Conservation (phyloP, 2,329 filamentous ascomycete species). For the Clathrospora elynae region DNA sequence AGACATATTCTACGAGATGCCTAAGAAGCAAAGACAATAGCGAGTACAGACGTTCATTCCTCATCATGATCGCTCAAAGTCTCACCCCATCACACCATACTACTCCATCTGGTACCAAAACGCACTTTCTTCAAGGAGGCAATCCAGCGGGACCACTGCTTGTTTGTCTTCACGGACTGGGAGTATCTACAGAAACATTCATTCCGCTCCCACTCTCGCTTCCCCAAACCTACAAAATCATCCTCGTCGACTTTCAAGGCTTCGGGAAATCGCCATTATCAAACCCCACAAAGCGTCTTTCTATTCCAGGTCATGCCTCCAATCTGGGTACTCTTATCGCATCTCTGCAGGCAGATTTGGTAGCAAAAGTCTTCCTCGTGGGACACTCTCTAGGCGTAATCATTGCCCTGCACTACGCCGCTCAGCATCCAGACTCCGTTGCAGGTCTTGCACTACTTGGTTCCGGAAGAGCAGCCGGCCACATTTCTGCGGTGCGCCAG, state of each 20-base stretch:
- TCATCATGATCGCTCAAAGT: neutral
- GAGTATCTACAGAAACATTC: constrained; percentile 3
- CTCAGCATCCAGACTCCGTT: neutral
- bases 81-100: neutral
- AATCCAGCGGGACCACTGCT: neutral
- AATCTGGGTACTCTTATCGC: neutral
- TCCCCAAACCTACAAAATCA: neutral
- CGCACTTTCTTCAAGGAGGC: neutral
- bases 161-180: neutral
- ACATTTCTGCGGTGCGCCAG: constrained; percentile 9
- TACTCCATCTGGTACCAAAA: neutral
- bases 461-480: constrained; percentile 4
- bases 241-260: neutral
- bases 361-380: neutral
- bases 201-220: neutral
- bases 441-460: constrained; percentile 3
- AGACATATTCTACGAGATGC: too few species aligned
- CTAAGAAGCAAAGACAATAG: too few species aligned
- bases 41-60: too few species aligned
- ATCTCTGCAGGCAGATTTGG: neutral
- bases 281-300: neutral
- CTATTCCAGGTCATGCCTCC: neutral
- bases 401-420: neutral
- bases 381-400: constrained; percentile 1
- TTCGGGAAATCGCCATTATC: neutral